Evolutionary conservation across 192 early-diverging fungal genomes (phyloP).

Genomic region (Podila horticola): DNA sequence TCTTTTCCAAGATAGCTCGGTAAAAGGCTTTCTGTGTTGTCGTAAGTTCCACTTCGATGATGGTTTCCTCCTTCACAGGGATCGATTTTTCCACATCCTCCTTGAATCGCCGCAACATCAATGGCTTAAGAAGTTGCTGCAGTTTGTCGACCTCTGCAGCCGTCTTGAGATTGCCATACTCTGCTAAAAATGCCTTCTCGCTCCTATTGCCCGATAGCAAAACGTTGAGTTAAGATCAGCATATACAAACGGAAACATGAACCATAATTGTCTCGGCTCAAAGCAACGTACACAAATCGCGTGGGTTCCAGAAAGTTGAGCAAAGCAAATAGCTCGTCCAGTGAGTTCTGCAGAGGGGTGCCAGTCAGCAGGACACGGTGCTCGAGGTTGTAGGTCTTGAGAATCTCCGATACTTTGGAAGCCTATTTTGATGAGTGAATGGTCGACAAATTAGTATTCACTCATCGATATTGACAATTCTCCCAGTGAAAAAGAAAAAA

Average conservation of each 20-base stretch:
- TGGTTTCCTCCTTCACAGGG: constrained; percentile 91
- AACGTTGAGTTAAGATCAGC: background rate
- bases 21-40: constrained; percentile 88
- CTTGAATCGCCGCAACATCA: constrained; percentile 89
- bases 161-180: constrained; percentile 76
- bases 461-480: background rate
- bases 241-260: background rate
- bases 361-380: constrained; percentile 84
- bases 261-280: background rate
- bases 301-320: constrained; percentile 86
- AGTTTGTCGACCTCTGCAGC: constrained; percentile 83
- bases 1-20: constrained; percentile 83
- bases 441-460: background rate
- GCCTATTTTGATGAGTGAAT: constrained; percentile 25
- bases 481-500: background rate
- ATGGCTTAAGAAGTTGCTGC: constrained; percentile 80
- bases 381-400: constrained; percentile 80
- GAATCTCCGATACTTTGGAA: constrained; percentile 80
- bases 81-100: constrained; percentile 91
- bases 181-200: constrained; percentile 71
- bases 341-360: constrained; percentile 85
- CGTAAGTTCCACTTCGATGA: constrained; percentile 89
- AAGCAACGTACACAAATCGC: constrained; percentile 61
- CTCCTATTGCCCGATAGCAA: constrained; percentile 41
- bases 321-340: constrained; percentile 85